A percentile compares a stretch with the other conserved stretches of the same genome.
Conservation (phyloP, 345 rosid genomes). For the Durio zibethinus region DNA sequence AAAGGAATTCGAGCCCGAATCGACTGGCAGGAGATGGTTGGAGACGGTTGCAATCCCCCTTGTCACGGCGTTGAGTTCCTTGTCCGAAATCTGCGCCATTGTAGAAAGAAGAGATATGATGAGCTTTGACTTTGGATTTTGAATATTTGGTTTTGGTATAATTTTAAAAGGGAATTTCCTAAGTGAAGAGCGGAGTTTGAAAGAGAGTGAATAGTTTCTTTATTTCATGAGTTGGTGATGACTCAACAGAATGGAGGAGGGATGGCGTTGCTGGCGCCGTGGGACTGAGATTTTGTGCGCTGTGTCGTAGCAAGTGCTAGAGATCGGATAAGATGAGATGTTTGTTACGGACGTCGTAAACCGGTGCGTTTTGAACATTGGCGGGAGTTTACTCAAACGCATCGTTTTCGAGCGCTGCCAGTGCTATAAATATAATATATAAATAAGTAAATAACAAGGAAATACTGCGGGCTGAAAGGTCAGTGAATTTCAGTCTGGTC, state of each 20-base stretch:
- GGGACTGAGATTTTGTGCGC: no score
- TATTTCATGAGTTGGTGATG: neutral
- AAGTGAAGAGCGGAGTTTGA: neutral
- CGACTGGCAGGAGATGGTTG: slow-evolving; percentile 42
- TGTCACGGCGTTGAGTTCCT: slow-evolving; percentile 34
- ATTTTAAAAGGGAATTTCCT: neutral
- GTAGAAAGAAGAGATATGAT: slow-evolving; percentile 2
- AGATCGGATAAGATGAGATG: no score
- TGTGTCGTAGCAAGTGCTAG: no score
- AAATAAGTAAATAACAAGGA: no score
- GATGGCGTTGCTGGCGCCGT: no score
- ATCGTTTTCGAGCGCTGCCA: neutral
- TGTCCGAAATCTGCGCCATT: slow-evolving; percentile 28
- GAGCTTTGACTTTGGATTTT: neutral
- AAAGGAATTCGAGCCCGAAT: slow-evolving; percentile 6
- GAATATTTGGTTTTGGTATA: neutral
- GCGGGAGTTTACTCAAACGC: neutral
- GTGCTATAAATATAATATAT: no score
- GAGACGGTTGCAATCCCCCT: slow-evolving; percentile 54
- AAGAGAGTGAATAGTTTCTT: neutral
- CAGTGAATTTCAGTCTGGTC: no score
- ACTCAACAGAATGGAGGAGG: no score
- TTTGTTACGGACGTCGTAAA: no score
- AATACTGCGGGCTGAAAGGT: no score
- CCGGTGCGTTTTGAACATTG: no score